Conservation (phyloP, 2,329 filamentous ascomycete species). For the Diaporthe amygdali region DNA sequence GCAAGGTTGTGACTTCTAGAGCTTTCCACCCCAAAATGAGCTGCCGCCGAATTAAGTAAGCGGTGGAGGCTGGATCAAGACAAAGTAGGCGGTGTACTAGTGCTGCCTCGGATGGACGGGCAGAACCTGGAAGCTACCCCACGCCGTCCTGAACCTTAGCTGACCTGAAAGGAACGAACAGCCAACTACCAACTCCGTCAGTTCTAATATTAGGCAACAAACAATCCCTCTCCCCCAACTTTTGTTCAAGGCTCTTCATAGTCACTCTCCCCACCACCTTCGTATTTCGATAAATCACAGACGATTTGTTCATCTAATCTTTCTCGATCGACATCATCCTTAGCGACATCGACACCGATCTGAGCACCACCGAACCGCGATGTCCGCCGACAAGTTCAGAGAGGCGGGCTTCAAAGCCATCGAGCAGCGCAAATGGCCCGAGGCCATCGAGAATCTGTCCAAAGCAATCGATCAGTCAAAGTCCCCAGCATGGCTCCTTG, state of each 20-base stretch:
- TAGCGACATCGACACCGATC: neutral
- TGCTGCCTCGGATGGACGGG: neutral
- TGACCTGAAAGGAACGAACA: neutral
- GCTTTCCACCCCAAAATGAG: neutral
- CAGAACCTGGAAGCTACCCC: neutral
- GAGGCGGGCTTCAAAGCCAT: conserved; percentile 70
- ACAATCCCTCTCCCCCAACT: neutral
- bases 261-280: too few relatives aligned
- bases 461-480: conserved; percentile 67
- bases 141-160: neutral
- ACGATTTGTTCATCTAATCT: too few relatives aligned
- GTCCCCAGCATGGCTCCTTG: conserved; percentile 80
- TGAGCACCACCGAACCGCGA: conserved; percentile 32
- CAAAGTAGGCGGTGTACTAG: neutral
- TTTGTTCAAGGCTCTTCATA: neutral
- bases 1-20: neutral
- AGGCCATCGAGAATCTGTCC: conserved; percentile 72
- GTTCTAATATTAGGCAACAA: too few relatives aligned
- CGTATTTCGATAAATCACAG: neutral
- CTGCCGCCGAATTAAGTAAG: neutral
- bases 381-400: conserved; percentile 58
- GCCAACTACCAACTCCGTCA: neutral
- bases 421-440: conserved; percentile 64
- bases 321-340: neutral
- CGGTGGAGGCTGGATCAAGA: neutral